phyloP scores from a whole-genome alignment of 2,329 filamentous ascomycete species.

The Aureobasidium sp. region DNA sequence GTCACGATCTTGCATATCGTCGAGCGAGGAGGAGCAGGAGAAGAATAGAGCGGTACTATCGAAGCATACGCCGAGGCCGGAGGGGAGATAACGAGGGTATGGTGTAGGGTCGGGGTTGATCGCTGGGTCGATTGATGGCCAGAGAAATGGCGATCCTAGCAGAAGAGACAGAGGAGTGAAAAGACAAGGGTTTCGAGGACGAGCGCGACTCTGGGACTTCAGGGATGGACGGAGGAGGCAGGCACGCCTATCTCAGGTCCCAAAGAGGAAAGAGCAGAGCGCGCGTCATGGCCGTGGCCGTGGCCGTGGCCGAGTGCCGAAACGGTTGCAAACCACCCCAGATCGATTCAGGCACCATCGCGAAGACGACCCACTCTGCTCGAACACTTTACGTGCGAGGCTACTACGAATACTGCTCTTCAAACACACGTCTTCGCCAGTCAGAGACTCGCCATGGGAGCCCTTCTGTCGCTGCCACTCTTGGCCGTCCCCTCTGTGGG shows the following conservation, averaged over 20 bases:
- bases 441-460: conserved; percentile 61
- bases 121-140: background rate
- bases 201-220: background rate
- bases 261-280: background rate
- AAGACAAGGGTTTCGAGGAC: background rate
- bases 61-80: background rate
- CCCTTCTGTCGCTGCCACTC: conserved; percentile 80
- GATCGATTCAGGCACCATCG: background rate
- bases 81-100: background rate
- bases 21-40: background rate
- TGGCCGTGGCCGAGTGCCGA: no score
- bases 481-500: conserved; percentile 79
- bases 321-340: background rate
- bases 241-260: background rate
- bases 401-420: background rate
- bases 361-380: background rate
- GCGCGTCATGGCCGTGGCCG: conserved; percentile 1
- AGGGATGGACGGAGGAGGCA: background rate
- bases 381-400: background rate
- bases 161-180: background rate
- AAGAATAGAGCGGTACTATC: background rate
- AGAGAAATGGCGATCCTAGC: background rate
- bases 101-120: background rate
- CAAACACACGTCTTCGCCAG: background rate
- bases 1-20: conserved; percentile 38